Percentiles rank a stretch among this genome's conserved stretches.
Conservation (phyloP, 2,329 filamentous ascomycete genomes). For the Zarea fungicola region DNA sequence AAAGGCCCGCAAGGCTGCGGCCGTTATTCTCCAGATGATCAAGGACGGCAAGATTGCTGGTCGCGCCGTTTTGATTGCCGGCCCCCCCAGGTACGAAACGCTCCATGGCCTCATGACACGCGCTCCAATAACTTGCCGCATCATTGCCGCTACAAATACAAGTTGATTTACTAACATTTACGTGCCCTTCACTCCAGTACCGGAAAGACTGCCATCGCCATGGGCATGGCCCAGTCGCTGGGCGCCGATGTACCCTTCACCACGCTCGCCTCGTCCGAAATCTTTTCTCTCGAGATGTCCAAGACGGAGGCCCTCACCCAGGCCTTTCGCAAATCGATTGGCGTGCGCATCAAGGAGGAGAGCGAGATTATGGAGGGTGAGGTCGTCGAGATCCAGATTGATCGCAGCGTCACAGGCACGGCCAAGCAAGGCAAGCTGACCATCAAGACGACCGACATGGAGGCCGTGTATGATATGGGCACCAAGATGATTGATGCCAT, state of each 20-base stretch:
- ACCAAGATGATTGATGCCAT: slow-evolving; percentile 99
- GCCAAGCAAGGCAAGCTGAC: slow-evolving; percentile 99
- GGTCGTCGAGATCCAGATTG: slow-evolving; percentile 97
- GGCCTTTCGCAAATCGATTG: slow-evolving; percentile 98
- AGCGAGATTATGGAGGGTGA: slow-evolving; percentile 99
- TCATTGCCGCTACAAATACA: background rate
- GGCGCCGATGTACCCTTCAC: slow-evolving; percentile 95
- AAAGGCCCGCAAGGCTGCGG: slow-evolving; percentile 93
- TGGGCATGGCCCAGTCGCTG: slow-evolving; percentile 96
- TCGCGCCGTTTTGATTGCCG: slow-evolving; percentile 87
- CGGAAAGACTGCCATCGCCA: slow-evolving; percentile 96
- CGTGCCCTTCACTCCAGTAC: slow-evolving; percentile 58
- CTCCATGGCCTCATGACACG: background rate
- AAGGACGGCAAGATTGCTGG: slow-evolving; percentile 98
- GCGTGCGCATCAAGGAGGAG: slow-evolving; percentile 96
- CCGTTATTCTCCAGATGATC: slow-evolving; percentile 96
- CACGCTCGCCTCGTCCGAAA: slow-evolving; percentile 90
- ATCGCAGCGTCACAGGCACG: slow-evolving; percentile 90
- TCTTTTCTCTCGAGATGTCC: slow-evolving; percentile 98
- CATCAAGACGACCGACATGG: slow-evolving; percentile 99
- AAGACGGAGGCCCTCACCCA: slow-evolving; percentile 98
- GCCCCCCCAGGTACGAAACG: slow-evolving; percentile 66
- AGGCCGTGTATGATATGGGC: slow-evolving; percentile 98
- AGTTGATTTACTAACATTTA: background rate
- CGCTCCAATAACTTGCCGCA: background rate